phyloP scores from a whole-genome alignment of 768 basidiomycete species.

The Fomitopsis serialis region DNA sequence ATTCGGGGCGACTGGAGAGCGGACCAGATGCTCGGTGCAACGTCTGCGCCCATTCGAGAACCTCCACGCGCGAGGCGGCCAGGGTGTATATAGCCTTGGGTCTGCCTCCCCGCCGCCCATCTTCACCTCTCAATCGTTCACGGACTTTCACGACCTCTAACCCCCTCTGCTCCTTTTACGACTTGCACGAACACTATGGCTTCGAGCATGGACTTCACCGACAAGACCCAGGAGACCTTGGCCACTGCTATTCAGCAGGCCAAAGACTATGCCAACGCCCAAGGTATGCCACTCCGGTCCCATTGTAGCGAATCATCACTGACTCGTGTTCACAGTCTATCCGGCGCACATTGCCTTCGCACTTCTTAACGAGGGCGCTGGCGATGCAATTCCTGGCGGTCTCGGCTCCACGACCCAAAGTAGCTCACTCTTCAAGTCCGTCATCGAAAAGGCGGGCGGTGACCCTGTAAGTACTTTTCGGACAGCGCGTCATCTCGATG shows the following conservation, averaged over 20 bases:
- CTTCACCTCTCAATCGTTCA: constrained; percentile 1
- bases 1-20: constrained; percentile 3
- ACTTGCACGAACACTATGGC: constrained; percentile 30
- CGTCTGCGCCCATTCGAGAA: background rate
- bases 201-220: constrained; percentile 76
- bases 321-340: constrained; percentile 44
- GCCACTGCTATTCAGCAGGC: constrained; percentile 73
- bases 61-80: background rate
- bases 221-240: constrained; percentile 71
- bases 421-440: constrained; percentile 67
- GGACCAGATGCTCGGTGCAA: background rate
- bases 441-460: constrained; percentile 79
- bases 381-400: constrained; percentile 31
- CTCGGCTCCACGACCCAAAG: constrained; percentile 19
- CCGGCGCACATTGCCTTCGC: constrained; percentile 82
- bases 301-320: background rate
- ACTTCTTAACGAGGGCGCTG: constrained; percentile 65
- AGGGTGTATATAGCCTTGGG: constrained; percentile 6
- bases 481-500: background rate
- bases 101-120: background rate
- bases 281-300: constrained; percentile 42
- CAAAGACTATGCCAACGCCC: constrained; percentile 77
- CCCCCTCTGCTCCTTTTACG: constrained; percentile 18
- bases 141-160: constrained; percentile 2
- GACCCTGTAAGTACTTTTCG: constrained; percentile 55